phyloP scores from a whole-genome alignment of 371 early-diverging fungal species.

The Mucor velutinosus region DNA sequence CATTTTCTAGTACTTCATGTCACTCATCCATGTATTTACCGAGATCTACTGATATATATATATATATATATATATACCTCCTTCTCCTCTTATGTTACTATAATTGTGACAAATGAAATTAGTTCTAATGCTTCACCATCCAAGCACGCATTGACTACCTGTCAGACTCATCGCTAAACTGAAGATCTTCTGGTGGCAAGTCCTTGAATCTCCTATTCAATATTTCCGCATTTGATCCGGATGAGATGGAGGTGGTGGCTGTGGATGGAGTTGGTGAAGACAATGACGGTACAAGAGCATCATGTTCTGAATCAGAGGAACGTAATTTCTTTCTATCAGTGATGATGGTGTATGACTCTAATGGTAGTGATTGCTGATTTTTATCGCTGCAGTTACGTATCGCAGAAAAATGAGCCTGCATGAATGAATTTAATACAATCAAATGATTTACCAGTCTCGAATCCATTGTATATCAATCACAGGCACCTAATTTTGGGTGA shows the following conservation, averaged over 20 bases:
- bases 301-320: not conserved
- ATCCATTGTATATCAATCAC: conserved; percentile 40
- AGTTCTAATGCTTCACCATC: not conserved
- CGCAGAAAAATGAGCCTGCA: not conserved
- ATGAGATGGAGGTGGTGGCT: not conserved
- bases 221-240: conserved; percentile 3
- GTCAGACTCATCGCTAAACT: not conserved
- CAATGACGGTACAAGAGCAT: not conserved
- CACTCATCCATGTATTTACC: not conserved
- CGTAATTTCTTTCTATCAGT: not conserved
- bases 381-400: conserved; percentile 10
- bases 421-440: not conserved
- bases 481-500: conserved; percentile 16
- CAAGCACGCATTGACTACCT: not conserved
- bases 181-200: conserved; percentile 7
- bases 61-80: not conserved
- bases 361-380: conserved; percentile 14
- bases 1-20: not conserved
- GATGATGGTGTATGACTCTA: conserved; percentile 16
- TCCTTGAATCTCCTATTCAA: conserved; percentile 12
- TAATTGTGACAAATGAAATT: no score
- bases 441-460: conserved; percentile 29
- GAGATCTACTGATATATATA: no score
- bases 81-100: not conserved
- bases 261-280: not conserved